phyloP scores from a whole-genome alignment of 202 grass and related monocot species.

The Digitaria exilis region DNA sequence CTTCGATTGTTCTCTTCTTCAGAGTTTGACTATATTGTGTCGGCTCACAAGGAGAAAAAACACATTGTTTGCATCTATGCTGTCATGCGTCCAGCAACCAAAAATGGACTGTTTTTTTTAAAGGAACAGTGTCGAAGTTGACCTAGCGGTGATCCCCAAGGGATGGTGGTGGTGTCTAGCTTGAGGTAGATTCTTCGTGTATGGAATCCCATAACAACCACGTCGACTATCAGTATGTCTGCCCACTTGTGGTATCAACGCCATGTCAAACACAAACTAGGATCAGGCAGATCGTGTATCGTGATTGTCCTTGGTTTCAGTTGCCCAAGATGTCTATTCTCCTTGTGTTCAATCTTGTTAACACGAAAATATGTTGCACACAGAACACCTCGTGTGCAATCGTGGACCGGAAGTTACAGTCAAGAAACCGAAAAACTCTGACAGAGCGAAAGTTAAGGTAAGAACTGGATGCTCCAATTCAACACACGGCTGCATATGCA shows the following conservation, averaged over 20 bases:
- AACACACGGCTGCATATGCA: too few species aligned
- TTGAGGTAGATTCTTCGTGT: background rate
- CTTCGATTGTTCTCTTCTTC: background rate
- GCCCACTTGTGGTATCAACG: slow-evolving; percentile 1
- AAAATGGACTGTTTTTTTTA: background rate
- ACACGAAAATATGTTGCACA: too few species aligned
- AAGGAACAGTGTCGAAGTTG: background rate
- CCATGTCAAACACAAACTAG: background rate
- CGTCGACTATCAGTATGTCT: background rate
- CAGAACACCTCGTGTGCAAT: too few species aligned
- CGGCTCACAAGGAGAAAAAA: too few species aligned
- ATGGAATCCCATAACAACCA: background rate
- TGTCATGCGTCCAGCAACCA: background rate
- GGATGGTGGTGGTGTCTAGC: background rate
- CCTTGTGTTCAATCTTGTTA: too few species aligned
- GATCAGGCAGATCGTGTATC: background rate
- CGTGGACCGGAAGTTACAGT: too few species aligned
- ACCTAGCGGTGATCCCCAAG: background rate
- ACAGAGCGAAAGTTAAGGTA: too few species aligned
- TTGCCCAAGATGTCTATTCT: too few species aligned
- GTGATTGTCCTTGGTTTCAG: too few species aligned
- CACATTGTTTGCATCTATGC: background rate
- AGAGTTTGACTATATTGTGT: background rate
- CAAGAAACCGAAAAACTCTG: too few species aligned
- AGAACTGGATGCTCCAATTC: too few species aligned